Evolutionary conservation across 495 filamentous ascomycete species (phyloP), one percentile per base, ranked within the genome.

Genomic region (Tuber borchii): DNA sequence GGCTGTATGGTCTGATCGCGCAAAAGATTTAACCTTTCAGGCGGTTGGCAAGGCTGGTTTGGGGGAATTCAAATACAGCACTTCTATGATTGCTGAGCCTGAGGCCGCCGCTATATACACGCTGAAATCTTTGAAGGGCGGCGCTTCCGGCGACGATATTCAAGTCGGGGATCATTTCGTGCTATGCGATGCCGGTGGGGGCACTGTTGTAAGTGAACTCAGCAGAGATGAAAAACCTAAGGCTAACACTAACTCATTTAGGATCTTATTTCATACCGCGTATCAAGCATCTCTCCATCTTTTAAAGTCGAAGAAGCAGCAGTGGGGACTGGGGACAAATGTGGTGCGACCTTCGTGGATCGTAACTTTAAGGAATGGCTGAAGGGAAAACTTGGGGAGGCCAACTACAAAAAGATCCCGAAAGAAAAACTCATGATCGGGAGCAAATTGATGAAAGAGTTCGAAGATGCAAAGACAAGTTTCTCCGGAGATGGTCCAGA

Each of bases 1-100:
- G 12, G 91, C 91, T 19, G 87, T 93, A 22, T 93, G 91, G 91
- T 90, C 90, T 14, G 91, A 93, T 69, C 86, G 87, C 20, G 91
- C 91, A n/a, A 92, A 91, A 82, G 87, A 88, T 69, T 87, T 87
- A 20, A 92, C 90, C 0, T 82, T 91, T 39, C 85, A 86, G 71
- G 91, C 90, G 48, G 91, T 91, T 5, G 87, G 91, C 78, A 82
- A 87, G n/a, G 91, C 91, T 12, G 90, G 91, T 12, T 90, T 93
- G 87, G 51, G 51, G 16, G 51, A 61, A n/a, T 61, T 61, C n/a
- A 61, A 61, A 10, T 89, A 90, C 10, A 68, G 34, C 26, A 71
- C 78, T 46, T 80, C 80, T 39, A 80, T 86, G 44, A 84, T 86
- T 48, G 85, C 83, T 43, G 85, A 86, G 74, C 86, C 86, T 1